phyloP scores from a whole-genome alignment of 768 basidiomycete species.

The Leccinum broughii region DNA sequence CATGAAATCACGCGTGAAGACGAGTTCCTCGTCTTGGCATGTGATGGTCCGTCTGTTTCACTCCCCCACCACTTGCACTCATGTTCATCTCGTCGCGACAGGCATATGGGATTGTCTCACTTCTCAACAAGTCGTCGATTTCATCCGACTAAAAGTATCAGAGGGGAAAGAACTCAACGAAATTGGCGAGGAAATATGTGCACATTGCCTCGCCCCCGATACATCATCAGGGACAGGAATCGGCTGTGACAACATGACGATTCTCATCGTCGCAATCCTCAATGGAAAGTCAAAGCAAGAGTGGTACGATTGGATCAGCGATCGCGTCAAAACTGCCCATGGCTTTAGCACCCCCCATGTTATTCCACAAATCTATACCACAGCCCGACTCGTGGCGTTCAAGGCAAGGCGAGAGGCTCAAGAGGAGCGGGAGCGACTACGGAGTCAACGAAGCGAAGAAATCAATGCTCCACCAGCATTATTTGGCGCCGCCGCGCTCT shows the following conservation, averaged over 20 bases:
- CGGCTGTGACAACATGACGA: conserved; percentile 99
- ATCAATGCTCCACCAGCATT: conserved; percentile 23
- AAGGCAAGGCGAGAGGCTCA: conserved; percentile 59
- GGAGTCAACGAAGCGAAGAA: conserved; percentile 39
- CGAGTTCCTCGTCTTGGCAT: conserved; percentile 95
- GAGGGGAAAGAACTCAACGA: conserved; percentile 77
- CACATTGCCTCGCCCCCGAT: conserved; percentile 92
- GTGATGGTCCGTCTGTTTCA: conserved; percentile 70
- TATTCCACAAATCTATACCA: conserved; percentile 75
- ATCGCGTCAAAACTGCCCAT: conserved; percentile 73
- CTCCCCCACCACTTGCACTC: not conserved
- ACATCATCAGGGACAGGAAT: conserved; percentile 88
- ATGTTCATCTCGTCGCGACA: conserved; percentile 32
- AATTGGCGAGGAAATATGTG: conserved; percentile 88
- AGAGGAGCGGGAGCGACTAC: conserved; percentile 47
- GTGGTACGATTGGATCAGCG: conserved; percentile 89
- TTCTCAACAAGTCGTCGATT: conserved; percentile 91
- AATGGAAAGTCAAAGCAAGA: conserved; percentile 86
- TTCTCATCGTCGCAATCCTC: conserved; percentile 86
- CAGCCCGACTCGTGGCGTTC: conserved; percentile 62
- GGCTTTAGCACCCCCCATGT: conserved; percentile 78
- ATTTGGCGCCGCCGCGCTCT: conserved; percentile 39
- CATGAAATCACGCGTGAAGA: conserved; percentile 87
- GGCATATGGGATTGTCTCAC: conserved; percentile 98
- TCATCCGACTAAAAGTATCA: conserved; percentile 78